Conservation (phyloP, 306 rosid species). For the Sicyos edulis region DNA sequence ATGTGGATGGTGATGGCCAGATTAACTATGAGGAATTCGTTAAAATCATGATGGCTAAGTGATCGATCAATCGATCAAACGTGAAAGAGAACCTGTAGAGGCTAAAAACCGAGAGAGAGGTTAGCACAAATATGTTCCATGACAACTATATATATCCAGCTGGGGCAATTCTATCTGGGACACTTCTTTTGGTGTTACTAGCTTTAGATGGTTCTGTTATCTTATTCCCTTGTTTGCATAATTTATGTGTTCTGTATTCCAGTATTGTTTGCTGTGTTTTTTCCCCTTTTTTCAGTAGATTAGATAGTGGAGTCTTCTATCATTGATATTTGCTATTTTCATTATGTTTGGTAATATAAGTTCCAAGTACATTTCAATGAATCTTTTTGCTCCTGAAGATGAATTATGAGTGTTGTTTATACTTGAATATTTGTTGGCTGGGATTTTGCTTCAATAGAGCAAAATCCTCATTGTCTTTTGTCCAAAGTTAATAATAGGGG, state of each 20-base stretch:
- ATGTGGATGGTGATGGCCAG: slow-evolving; percentile 74
- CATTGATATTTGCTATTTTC: slow-evolving; percentile 17
- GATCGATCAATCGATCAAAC: slow-evolving; percentile 27
- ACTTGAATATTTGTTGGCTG: not conserved
- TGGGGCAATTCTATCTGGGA: not conserved
- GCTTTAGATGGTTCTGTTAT: slow-evolving; percentile 51
- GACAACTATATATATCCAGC: not conserved
- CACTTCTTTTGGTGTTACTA: slow-evolving; percentile 38
- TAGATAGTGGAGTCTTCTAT: slow-evolving; percentile 19
- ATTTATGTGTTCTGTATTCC: slow-evolving; percentile 43
- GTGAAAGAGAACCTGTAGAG: not conserved
- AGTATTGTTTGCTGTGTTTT: slow-evolving; percentile 41
- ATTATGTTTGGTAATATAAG: slow-evolving; percentile 11
- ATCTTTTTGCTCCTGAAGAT: slow-evolving; percentile 11
- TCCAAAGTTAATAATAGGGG: too few relatives aligned
- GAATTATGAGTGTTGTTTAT: not conserved
- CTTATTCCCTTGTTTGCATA: slow-evolving; percentile 34
- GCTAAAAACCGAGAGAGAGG: slow-evolving; percentile 20
- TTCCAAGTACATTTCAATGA: slow-evolving; percentile 8
- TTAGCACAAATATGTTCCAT: slow-evolving; percentile 8
- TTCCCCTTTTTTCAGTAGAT: slow-evolving; percentile 9
- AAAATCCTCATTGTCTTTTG: too few relatives aligned
- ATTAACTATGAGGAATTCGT: slow-evolving; percentile 78
- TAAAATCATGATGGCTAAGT: slow-evolving; percentile 88
- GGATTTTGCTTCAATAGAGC: too few relatives aligned